Percentiles rank a stretch among this genome's conserved stretches.
These are phyloP conservation scores for Monilinia polystroma DNA, from an alignment of 2,329 filamentous ascomycete species.

Conservation along the genomic window DNA sequence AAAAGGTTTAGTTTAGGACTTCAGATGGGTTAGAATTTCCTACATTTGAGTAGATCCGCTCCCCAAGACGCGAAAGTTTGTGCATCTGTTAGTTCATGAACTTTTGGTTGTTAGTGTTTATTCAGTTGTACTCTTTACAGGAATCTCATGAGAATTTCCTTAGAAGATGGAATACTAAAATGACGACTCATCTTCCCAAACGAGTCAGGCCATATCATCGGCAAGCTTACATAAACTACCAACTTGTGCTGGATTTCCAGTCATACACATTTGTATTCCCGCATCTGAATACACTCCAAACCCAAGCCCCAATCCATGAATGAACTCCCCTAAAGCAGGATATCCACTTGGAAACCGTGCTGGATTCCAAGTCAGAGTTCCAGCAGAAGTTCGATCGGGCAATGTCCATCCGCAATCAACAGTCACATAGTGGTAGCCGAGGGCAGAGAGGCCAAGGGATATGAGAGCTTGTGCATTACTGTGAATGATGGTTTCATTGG, in stretches of 20 bases:
- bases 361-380: constrained; percentile 45
- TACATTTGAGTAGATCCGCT: constrained; percentile 48
- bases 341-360: constrained; percentile 46
- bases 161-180: background rate
- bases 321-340: constrained; percentile 44
- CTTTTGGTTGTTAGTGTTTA: constrained; percentile 21
- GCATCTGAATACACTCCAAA: constrained; percentile 48
- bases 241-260: constrained; percentile 32
- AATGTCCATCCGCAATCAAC: constrained; percentile 53
- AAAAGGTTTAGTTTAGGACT: constrained; percentile 25
- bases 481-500: constrained; percentile 48
- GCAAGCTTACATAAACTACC: constrained; percentile 35
- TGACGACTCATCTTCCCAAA: background rate
- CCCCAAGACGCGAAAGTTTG: constrained; percentile 37
- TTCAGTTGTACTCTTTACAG: too few relatives aligned
- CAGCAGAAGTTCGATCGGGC: constrained; percentile 38
- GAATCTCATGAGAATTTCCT: background rate
- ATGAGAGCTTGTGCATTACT: constrained; percentile 49
- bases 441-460: constrained; percentile 44
- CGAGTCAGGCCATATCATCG: background rate
- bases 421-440: constrained; percentile 51
- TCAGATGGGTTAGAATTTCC: background rate
- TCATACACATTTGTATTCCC: constrained; percentile 39
- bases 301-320: constrained; percentile 44
- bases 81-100: constrained; percentile 34